Evolutionary conservation across 2,329 filamentous ascomycete species (phyloP).

Genomic region (Aspergillus oerlinghausenensis): DNA sequence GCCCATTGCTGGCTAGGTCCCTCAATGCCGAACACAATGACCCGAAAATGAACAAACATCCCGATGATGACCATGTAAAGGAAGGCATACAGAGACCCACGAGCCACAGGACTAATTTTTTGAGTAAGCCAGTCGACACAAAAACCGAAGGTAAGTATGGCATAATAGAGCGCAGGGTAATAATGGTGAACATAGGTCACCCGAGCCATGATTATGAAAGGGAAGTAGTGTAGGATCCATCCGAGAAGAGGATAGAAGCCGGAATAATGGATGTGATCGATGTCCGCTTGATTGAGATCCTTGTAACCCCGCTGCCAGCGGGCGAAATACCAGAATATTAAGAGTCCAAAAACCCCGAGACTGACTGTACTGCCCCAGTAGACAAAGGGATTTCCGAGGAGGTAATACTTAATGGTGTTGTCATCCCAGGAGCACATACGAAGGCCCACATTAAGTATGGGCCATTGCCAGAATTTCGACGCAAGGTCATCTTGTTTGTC

Average conservation of each 20-base stretch:
- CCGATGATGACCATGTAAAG: slow-evolving; percentile 72
- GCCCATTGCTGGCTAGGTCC: slow-evolving; percentile 77
- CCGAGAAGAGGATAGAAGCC: slow-evolving; percentile 87
- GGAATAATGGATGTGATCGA: slow-evolving; percentile 92
- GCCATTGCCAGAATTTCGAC: slow-evolving; percentile 98
- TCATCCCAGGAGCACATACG: slow-evolving; percentile 99
- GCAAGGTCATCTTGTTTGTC: slow-evolving; percentile 99
- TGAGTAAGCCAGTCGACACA: slow-evolving; percentile 77
- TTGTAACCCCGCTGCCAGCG: slow-evolving; percentile 94
- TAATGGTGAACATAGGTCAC: slow-evolving; percentile 99
- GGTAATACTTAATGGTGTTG: slow-evolving; percentile 92
- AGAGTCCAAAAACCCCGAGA: slow-evolving; percentile 65
- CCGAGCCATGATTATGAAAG: slow-evolving; percentile 95
- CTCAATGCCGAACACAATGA: slow-evolving; percentile 94
- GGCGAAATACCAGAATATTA: slow-evolving; percentile 79
- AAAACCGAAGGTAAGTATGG: slow-evolving; percentile 86
- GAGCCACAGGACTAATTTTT: slow-evolving; percentile 58
- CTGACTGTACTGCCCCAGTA: slow-evolving; percentile 91
- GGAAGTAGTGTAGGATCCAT: slow-evolving; percentile 94
- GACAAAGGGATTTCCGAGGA: slow-evolving; percentile 90
- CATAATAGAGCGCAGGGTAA: slow-evolving; percentile 97
- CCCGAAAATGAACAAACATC: slow-evolving; percentile 85
- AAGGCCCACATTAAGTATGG: slow-evolving; percentile 86
- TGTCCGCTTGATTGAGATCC: slow-evolving; percentile 72
- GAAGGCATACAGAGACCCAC: slow-evolving; percentile 65